Base-by-base conservation (phyloP, 352 stramenopile genomes). In the Lagenidium giganteum region DNA sequence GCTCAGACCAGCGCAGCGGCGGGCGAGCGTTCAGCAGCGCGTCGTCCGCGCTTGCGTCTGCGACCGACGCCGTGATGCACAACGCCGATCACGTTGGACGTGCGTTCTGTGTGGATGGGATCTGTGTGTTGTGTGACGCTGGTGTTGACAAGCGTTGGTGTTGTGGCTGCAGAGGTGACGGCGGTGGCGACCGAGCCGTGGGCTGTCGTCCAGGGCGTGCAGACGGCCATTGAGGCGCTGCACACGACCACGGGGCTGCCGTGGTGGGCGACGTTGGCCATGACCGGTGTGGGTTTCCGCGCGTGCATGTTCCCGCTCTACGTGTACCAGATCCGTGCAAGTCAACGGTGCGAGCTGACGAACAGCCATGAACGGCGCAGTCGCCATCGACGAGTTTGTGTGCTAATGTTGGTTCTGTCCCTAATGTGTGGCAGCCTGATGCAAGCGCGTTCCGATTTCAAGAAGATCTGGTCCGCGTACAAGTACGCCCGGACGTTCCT, bases 261-360 rank as follows among this genome's bases (percentile, higher is more conserved):
- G 1, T 90, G 78, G 78, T 90, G 78, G 78, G 70, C 78, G 7
- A 85, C 75, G 23, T 60, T 90, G 14, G 47, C 68, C 42, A 75
- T 66, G 23, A 84, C 77, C 8, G 77, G 74, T 29, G 64, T 90
- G 16, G 64, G 63, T n/a, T 54, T 90, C 36, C 78, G 78, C 35
- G 70, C 67, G 5, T 37, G 66, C 13, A 61, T 90, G 37, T 90
- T 90, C 40, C 78, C 78, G 26, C 67, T 90, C 27, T 84, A 85
- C 45, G 57, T 90, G 31, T 71, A 63, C 49, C 78, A 90, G 49
- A 72, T 90, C 50, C 73, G 77, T 16, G 54, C 77, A 4, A 80
- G 61, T 37, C 74, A 90, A 27, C 65, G 74, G 61, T 84, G 41
- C n/a, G 47, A n/a, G 28, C 11, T n/a, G n/a, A 33, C 11, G 28